phyloP scores from a whole-genome alignment of 768 basidiomycete genomes.

The Amanita pseudoporphyria region DNA sequence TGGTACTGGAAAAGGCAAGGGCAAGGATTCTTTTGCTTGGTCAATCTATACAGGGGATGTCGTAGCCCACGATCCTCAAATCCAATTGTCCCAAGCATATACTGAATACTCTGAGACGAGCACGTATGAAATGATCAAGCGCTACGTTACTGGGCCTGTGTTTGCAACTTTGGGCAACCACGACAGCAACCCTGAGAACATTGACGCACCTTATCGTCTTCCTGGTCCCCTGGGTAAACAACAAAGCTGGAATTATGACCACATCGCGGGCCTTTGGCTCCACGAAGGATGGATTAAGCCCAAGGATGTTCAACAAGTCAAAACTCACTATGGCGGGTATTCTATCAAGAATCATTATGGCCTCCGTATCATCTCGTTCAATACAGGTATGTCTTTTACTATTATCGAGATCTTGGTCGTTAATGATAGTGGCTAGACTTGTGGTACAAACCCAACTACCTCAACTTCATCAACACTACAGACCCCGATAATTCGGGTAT shows the following conservation, averaged over 20 bases:
- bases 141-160: conserved; percentile 52
- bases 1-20: conserved; percentile 37
- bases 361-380: conserved; percentile 61
- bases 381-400: conserved; percentile 62
- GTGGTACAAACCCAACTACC: conserved; percentile 47
- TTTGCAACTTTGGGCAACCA: conserved; percentile 74
- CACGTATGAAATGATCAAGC: conserved; percentile 55
- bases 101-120: neutral
- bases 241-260: conserved; percentile 74
- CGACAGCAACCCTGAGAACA: conserved; percentile 61
- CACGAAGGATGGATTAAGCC: conserved; percentile 61
- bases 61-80: conserved; percentile 60
- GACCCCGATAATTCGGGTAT: conserved; percentile 64
- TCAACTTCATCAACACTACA: conserved; percentile 71
- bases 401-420: neutral
- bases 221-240: conserved; percentile 45
- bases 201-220: conserved; percentile 52
- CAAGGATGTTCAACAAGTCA: conserved; percentile 44
- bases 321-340: conserved; percentile 64
- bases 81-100: conserved; percentile 48
- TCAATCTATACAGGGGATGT: conserved; percentile 68
- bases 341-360: conserved; percentile 60
- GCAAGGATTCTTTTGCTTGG: conserved; percentile 49
- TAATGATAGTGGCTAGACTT: neutral
- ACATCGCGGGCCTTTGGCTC: conserved; percentile 61